phyloP scores from a whole-genome alignment of 1,284 basidiomycete species.

The Chiua sp. region DNA sequence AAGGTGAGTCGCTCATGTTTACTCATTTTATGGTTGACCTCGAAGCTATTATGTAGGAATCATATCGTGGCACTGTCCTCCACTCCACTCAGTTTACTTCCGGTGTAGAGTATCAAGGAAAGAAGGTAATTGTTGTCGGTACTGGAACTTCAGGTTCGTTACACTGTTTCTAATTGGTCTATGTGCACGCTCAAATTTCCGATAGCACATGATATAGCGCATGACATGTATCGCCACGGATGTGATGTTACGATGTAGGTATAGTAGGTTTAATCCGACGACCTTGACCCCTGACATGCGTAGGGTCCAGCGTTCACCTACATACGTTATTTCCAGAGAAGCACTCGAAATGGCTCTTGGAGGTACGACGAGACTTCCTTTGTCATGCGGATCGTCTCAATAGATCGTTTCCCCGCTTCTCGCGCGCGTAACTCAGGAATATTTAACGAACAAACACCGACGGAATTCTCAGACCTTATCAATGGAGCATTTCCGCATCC shows the following conservation, averaged over 20 bases:
- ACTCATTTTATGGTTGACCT: neutral
- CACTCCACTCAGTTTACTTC: slow-evolving; percentile 45
- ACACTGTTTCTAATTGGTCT: neutral
- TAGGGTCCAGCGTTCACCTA: slow-evolving; percentile 36
- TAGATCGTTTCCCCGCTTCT: neutral
- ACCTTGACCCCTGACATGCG: neutral
- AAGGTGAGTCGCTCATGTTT: slow-evolving; percentile 13
- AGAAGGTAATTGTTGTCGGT: slow-evolving; percentile 33
- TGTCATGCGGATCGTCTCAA: slow-evolving; percentile 3
- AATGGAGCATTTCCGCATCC: slow-evolving; percentile 23
- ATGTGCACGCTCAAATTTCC: neutral
- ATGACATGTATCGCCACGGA: slow-evolving; percentile 22
- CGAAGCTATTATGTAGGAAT: slow-evolving; percentile 19
- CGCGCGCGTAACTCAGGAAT: slow-evolving; percentile 14
- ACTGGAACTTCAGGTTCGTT: slow-evolving; percentile 34
- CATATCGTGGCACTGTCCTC: slow-evolving; percentile 24
- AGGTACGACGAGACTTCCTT: slow-evolving; percentile 15
- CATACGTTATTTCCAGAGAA: slow-evolving; percentile 28
- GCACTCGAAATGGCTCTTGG: slow-evolving; percentile 8
- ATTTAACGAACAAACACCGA: slow-evolving; percentile 32
- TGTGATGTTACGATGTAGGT: slow-evolving; percentile 32
- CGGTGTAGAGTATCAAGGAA: slow-evolving; percentile 34
- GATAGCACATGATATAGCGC: slow-evolving; percentile 36
- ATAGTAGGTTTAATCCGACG: neutral
- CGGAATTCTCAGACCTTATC: slow-evolving; percentile 32